Conservation (phyloP, 495 filamentous ascomycete species). For the Lichina pygmaea region DNA sequence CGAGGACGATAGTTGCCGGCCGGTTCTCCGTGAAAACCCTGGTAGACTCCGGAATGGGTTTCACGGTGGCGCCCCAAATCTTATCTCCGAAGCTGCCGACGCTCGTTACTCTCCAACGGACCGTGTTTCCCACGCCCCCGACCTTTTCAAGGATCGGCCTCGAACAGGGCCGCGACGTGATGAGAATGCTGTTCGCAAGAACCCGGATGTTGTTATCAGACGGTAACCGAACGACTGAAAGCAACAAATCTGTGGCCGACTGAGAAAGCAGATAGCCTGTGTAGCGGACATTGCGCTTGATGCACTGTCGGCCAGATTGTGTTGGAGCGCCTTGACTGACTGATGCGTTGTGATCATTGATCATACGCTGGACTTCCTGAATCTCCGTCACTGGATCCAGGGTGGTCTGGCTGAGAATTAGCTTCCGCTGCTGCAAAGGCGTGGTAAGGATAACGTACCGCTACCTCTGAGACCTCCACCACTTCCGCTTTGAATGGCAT, state of each 20-base stretch:
- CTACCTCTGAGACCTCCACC: slow-evolving; percentile 58
- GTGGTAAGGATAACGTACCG: slow-evolving; percentile 3
- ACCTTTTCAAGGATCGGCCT: slow-evolving; percentile 45
- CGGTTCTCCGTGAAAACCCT: slow-evolving; percentile 46
- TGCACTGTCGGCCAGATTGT: slow-evolving; percentile 21
- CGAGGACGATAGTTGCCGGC: slow-evolving; percentile 14
- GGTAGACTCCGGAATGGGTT: slow-evolving; percentile 36
- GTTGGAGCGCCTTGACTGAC: slow-evolving; percentile 14
- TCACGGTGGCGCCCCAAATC: slow-evolving; percentile 64
- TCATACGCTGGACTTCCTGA: slow-evolving; percentile 63
- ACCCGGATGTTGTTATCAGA: slow-evolving; percentile 42
- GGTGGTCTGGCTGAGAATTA: slow-evolving; percentile 13
- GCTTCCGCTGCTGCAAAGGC: neutral
- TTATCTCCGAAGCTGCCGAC: slow-evolving; percentile 46
- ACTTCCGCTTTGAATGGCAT: slow-evolving; percentile 51
- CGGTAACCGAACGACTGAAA: slow-evolving; percentile 35
- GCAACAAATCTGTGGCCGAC: slow-evolving; percentile 38
- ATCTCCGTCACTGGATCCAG: slow-evolving; percentile 71
- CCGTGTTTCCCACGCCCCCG: slow-evolving; percentile 57
- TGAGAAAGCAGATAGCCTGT: slow-evolving; percentile 73
- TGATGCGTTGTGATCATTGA: slow-evolving; percentile 55
- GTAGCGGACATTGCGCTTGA: slow-evolving; percentile 74
- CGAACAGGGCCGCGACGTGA: slow-evolving; percentile 45
- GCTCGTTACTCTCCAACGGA: slow-evolving; percentile 61
- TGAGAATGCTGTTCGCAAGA: slow-evolving; percentile 77